Evolutionary conservation across 129 eudicot species (phyloP).

Genomic region (Artemisia tridentata): DNA sequence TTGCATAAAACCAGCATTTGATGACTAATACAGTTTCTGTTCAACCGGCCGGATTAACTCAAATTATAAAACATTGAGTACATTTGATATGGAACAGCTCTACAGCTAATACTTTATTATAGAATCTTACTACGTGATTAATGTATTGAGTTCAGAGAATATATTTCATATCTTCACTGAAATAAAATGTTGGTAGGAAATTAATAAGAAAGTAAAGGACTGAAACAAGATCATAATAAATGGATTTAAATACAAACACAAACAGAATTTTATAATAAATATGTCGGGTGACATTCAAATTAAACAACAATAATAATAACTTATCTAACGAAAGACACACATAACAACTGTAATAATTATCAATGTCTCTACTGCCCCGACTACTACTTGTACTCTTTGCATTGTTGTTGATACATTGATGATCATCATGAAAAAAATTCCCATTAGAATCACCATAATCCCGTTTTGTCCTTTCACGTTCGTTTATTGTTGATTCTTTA

Average conservation of each 20-base stretch:
- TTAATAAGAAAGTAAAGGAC: conserved; percentile 20
- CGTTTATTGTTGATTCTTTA: not conserved
- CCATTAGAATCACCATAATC: conserved; percentile 26
- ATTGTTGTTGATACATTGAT: conserved; percentile 18
- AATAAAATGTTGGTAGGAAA: conserved; percentile 20
- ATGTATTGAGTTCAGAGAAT: not conserved
- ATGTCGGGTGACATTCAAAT: conserved; percentile 31
- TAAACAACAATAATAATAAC: conserved; percentile 20
- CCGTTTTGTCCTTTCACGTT: conserved; percentile 21
- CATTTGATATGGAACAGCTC: too few relatives aligned
- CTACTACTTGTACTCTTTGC: conserved; percentile 31
- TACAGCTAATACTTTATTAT: not conserved
- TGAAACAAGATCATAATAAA: conserved; percentile 15
- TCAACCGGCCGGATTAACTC: too few relatives aligned
- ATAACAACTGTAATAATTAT: conserved; percentile 37
- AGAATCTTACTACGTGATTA: not conserved
- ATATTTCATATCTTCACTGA: conserved; percentile 4
- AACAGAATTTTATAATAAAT: conserved; percentile 30
- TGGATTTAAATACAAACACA: conserved; percentile 20
- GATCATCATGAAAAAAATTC: conserved; percentile 2
- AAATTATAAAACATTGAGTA: too few relatives aligned
- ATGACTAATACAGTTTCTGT: too few relatives aligned
- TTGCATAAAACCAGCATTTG: too few relatives aligned
- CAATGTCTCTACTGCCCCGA: conserved; percentile 21
- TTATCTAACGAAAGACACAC: conserved; percentile 8